Conservation (phyloP, 768 basidiomycete species). For the Mrakia frigida region DNA sequence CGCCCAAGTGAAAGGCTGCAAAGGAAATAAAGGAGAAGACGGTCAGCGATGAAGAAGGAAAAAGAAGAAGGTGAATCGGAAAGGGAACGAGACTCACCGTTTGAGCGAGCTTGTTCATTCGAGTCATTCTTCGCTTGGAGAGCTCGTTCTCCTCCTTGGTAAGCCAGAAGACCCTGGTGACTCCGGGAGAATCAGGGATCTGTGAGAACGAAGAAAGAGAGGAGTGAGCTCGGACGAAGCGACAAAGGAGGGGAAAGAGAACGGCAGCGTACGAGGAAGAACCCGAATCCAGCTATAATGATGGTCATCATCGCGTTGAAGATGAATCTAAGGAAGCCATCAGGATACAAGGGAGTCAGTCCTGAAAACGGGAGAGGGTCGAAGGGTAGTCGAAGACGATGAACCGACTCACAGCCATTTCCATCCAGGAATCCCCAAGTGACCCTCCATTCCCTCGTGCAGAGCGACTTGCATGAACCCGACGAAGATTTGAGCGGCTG, state of each 20-base stretch:
- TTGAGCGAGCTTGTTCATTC: constrained; percentile 22
- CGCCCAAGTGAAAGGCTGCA: constrained; percentile 32
- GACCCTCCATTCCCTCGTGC: constrained; percentile 32
- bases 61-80: background rate
- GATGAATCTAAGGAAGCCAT: background rate
- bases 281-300: constrained; percentile 32
- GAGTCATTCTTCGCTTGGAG: constrained; percentile 32
- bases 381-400: too few species aligned
- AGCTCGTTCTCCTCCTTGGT: constrained; percentile 32
- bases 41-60: background rate
- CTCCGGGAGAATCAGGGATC: constrained; percentile 29
- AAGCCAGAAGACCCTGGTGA: constrained; percentile 35
- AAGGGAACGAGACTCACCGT: constrained; percentile 32
- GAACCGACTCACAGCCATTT: constrained; percentile 35
- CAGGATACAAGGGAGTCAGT: background rate
- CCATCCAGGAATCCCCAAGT: constrained; percentile 33
- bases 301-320: constrained; percentile 32
- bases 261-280: background rate
- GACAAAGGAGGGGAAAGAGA: background rate
- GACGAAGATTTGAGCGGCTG: constrained; percentile 8
- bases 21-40: background rate
- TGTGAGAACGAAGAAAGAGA: background rate
- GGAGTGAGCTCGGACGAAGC: background rate
- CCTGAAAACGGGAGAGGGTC: background rate
- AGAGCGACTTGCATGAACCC: constrained; percentile 37